Base-by-base conservation (phyloP, 306 rosid species). In the Psophocarpus tetragonolobus region DNA sequence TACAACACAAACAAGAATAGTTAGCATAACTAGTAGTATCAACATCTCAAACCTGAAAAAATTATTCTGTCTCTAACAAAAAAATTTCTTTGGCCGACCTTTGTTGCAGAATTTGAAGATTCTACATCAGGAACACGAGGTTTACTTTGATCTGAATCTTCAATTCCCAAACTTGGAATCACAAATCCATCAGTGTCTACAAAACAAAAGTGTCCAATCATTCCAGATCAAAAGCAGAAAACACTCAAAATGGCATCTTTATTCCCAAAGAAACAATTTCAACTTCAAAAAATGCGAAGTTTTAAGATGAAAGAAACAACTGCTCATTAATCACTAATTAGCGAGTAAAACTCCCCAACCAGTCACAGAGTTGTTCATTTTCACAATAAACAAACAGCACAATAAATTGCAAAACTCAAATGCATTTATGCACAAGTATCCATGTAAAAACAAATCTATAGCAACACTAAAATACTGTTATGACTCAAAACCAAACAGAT, bases 111-210 rank as follows among this genome's bases (percentile, higher is more conserved):
- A 80, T 85, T 88, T n/a, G 92, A 39, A 64, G 92, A 77, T 83
- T 88, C 91, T 87, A 83, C 76, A 8, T 53, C 42, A 35, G 87
- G 74, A 81, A 82, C 85, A 82, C 51, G 63, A n/a, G 80, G 68
- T 77, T 73, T 85, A 24, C 33, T 80, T 78, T 66, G 87, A 82
- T 85, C 84, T 2, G 80, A 78, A 36, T 86, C 91, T 84, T 36
- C 93, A 51, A 92, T 88, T 71, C 83, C 96, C 97, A 96, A 83
- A 79, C 97, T 96, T 35, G 99, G 98, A 87, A 96, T 92, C 84
- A 96, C 98, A 45, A 88, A 96, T 73, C 98, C 97, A 81, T 96
- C 98, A 6, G 89, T 93, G 88, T 96, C 99, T 96, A 54, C 80
- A 71, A 44, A 68, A 79, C 66, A 82, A 41, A 48, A 75, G 5